These are phyloP conservation scores for Coniochaeta sp. DNA, from an alignment of 2,329 filamentous ascomycete genomes.

Conservation along the genomic window DNA sequence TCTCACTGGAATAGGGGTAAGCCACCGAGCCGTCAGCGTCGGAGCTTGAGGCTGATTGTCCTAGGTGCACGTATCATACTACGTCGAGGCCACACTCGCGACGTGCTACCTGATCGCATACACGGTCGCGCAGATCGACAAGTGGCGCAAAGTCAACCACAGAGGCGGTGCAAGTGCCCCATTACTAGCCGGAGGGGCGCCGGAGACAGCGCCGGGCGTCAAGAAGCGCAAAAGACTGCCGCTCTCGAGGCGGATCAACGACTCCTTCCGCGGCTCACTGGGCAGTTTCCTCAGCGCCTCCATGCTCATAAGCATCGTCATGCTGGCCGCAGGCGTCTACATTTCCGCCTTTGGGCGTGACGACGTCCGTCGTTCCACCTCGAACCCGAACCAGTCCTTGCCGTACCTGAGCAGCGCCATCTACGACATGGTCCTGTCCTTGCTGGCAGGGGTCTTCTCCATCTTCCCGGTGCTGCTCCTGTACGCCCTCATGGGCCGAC, in stretches of 20 bases:
- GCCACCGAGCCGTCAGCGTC: background rate
- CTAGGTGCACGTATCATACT: conserved; percentile 9
- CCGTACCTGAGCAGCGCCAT: conserved; percentile 7
- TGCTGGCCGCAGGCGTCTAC: conserved; percentile 11
- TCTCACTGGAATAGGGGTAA: conserved; percentile 13
- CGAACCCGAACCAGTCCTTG: conserved; percentile 3
- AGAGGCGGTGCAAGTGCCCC: background rate
- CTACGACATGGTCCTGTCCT: conserved; percentile 11
- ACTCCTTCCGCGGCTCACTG: conserved; percentile 16
- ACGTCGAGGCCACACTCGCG: conserved; percentile 10
- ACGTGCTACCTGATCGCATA: conserved; percentile 9
- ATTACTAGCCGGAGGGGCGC: background rate
- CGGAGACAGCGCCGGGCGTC: background rate
- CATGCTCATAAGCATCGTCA: conserved; percentile 9
- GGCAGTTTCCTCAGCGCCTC: conserved; percentile 13
- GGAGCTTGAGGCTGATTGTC: background rate
- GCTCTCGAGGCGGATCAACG: conserved; percentile 12
- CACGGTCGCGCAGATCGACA: conserved; percentile 6
- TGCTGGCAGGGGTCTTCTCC: conserved; percentile 7
- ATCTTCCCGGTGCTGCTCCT: conserved; percentile 10
- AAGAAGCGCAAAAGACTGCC: background rate
- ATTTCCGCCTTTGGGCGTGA: conserved; percentile 3
- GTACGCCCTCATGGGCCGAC: conserved; percentile 7
- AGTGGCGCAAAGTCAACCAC: background rate
- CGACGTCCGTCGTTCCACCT: background rate